Evolutionary conservation across 768 basidiomycete species (phyloP), one percentile per base, ranked within the genome.

Genomic region (Plicaturopsis crispa): DNA sequence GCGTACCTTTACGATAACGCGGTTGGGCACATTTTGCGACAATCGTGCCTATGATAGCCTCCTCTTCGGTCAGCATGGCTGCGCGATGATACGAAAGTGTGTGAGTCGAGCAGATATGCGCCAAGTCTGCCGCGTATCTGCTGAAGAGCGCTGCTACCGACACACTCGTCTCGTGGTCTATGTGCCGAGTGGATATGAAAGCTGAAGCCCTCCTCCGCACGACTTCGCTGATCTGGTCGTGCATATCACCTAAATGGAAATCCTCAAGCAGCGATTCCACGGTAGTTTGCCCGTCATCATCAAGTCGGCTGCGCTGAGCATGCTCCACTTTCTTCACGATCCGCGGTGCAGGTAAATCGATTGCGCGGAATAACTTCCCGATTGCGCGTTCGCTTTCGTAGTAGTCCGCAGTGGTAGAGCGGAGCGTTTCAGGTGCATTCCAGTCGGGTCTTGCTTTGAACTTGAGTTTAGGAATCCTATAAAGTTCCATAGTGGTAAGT

Each of bases 11-110:
- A 17, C 79, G 64, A 41, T 60, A 65, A 6, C 75, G 65, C 10
- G 70, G 69, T 47, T 82, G 76, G 0, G 77, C 72, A 10, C 66
- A 73, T 42, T 78, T 78, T 14, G 78, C 77, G 0, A 72, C 61
- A 42, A 84, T 84, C 0, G 80, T 81, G 0, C 83, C 82, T 13
- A 82, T 54, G 2, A 79, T 56, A 0, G 70, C 77, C 52, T 83
- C 83, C 49, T 75, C 79, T 48, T 84, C 80, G 7, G 70, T 71
- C 2, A 82, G 57, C 36, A 62, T 59, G 1, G 63, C 59, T 3
- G 54, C 57, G 20, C 60, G 63, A n/a, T 52, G 47, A 35, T 61
- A 58, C 2, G 70, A 73, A 0, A 80, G 56, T 2, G 69, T 67
- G 51, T 73, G 60, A 12, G 59, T 53, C 21, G 58, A 49, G 43